Evolutionary conservation across 345 rosid genomes (phyloP).

Genomic region (Camelina laxa): DNA sequence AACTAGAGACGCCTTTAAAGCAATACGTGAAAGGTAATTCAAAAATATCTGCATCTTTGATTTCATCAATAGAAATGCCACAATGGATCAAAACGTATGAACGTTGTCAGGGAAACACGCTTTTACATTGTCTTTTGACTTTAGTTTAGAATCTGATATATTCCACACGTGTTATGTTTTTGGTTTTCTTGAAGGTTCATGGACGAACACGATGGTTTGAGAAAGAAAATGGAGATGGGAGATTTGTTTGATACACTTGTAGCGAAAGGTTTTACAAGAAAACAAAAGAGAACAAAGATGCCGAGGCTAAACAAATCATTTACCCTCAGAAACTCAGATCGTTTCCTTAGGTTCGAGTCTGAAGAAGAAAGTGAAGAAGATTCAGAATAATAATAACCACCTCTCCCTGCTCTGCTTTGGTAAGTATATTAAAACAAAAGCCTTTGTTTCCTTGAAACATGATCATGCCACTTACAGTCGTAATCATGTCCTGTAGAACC

Average conservation of each 20-base stretch:
- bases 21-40: slow-evolving; percentile 71
- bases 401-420: slow-evolving; percentile 13
- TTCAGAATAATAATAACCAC: slow-evolving; percentile 38
- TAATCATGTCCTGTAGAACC: slow-evolving; percentile 50
- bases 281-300: slow-evolving; percentile 58
- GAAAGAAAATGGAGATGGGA: slow-evolving; percentile 83
- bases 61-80: neutral
- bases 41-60: slow-evolving; percentile 4
- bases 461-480: slow-evolving; percentile 36
- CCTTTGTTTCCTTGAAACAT: slow-evolving; percentile 20
- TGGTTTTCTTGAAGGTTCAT: slow-evolving; percentile 52
- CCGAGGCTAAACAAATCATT: slow-evolving; percentile 48
- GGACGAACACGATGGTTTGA: slow-evolving; percentile 51
- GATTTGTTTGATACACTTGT: slow-evolving; percentile 59
- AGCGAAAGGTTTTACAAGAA: slow-evolving; percentile 57
- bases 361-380: slow-evolving; percentile 53
- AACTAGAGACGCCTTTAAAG: slow-evolving; percentile 83
- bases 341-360: slow-evolving; percentile 51
- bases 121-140: neutral
- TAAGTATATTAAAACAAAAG: neutral
- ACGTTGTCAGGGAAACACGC: neutral
- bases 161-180: slow-evolving; percentile 6
- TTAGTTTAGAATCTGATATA: slow-evolving; percentile 10
- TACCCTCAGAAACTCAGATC: slow-evolving; percentile 51
- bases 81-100: neutral